Percentiles rank a stretch among this genome's conserved stretches.
phyloP scores from a whole-genome alignment of 768 basidiomycete genomes.

The Mycena amicta region DNA sequence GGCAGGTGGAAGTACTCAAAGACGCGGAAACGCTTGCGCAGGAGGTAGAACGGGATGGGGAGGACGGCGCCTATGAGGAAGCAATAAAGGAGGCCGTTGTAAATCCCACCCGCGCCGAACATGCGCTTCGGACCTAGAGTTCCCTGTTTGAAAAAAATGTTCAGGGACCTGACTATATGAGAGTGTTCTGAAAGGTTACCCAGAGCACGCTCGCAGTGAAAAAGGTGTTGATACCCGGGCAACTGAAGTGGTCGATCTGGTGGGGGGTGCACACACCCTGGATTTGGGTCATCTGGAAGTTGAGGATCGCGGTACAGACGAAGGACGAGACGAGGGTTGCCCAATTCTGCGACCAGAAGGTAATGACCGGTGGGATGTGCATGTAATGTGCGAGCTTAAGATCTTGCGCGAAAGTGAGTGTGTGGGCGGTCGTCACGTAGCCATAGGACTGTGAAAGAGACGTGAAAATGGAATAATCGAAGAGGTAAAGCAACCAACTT shows the following conservation, averaged over 20 bases:
- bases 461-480: too few species aligned
- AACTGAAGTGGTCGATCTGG: slow-evolving; percentile 36
- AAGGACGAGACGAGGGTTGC: slow-evolving; percentile 38
- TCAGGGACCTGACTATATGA: too few species aligned
- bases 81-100: slow-evolving; percentile 23
- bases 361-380: slow-evolving; percentile 31
- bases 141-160: slow-evolving; percentile 19
- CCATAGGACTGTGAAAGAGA: slow-evolving; percentile 29
- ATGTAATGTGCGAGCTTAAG: slow-evolving; percentile 40
- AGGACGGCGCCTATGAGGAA: slow-evolving; percentile 40
- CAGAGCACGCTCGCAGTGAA: slow-evolving; percentile 40
- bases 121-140: slow-evolving; percentile 36
- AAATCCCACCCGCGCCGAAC: slow-evolving; percentile 36
- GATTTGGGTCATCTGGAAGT: slow-evolving; percentile 33
- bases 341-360: slow-evolving; percentile 38
- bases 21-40: slow-evolving; percentile 30
- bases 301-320: slow-evolving; percentile 30
- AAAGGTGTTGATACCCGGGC: slow-evolving; percentile 40
- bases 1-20: slow-evolving; percentile 36
- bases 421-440: slow-evolving; percentile 33
- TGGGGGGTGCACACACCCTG: slow-evolving; percentile 34
- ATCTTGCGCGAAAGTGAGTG: slow-evolving; percentile 31
- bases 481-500: neutral
- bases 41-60: slow-evolving; percentile 36
- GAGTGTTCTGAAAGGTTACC: too few species aligned